These are phyloP conservation scores for Tetradesmus obliquus DNA, from an alignment of 139 green algal species.

Conservation along the genomic window DNA sequence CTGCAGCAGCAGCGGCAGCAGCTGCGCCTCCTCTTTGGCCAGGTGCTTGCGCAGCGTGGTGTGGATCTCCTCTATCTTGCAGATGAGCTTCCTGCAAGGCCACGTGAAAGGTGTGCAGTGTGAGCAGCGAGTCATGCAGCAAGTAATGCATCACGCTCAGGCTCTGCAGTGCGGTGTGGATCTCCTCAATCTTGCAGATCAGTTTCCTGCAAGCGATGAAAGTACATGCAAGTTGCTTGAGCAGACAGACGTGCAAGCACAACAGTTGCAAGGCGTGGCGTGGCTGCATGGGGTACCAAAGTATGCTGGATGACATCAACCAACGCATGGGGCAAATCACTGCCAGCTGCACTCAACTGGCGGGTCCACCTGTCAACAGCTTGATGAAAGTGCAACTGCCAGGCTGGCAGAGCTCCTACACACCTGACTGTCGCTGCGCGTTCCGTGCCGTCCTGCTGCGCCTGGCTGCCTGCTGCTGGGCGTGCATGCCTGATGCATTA, in stretches of 20 bases:
- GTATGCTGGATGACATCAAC: neutral
- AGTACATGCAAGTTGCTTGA: neutral
- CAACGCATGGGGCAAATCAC: too few species aligned
- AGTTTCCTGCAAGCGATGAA: conserved; percentile 54
- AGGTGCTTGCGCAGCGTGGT: conserved; percentile 94
- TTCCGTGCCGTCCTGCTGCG: neutral
- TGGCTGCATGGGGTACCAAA: neutral
- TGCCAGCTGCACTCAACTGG: too few species aligned
- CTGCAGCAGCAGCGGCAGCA: conserved; percentile 92
- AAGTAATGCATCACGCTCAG: neutral
- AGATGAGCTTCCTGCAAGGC: conserved; percentile 61
- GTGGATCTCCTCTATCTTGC: conserved; percentile 86
- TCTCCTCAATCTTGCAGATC: conserved; percentile 79
- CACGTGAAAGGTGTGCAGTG: neutral
- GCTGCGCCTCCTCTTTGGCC: conserved; percentile 96
- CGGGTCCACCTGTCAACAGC: too few species aligned
- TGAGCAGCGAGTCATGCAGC: neutral
- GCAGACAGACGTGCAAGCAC: neutral
- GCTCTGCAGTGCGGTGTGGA: conserved; percentile 85
- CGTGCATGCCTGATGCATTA: too few species aligned
- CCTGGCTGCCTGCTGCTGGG: too few species aligned
- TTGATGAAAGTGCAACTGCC: too few species aligned
- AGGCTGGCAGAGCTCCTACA: neutral
- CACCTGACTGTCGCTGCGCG: conserved; percentile 51
- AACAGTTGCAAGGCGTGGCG: neutral